Conservation (phyloP, 495 filamentous ascomycete genomes). For the Hyaloscypha finlandica region DNA sequence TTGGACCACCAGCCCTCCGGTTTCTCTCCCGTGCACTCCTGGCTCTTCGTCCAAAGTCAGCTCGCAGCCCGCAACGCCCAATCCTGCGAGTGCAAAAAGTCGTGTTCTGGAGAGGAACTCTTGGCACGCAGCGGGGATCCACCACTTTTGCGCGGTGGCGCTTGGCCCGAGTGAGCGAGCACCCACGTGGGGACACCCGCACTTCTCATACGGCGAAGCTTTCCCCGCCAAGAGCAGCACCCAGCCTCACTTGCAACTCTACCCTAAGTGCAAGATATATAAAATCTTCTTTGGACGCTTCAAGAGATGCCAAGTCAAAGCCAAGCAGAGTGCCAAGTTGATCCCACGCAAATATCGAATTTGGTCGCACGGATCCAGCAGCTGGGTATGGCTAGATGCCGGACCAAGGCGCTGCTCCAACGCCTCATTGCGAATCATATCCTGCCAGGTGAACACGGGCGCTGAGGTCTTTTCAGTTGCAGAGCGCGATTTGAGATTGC, state of each 20-base stretch:
- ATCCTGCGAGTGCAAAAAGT: background rate
- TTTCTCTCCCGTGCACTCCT: too few species aligned
- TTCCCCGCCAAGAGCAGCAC: background rate
- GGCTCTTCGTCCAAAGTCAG: too few species aligned
- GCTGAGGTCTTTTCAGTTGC: background rate
- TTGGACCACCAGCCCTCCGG: too few species aligned
- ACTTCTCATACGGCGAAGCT: background rate
- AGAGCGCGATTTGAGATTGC: background rate
- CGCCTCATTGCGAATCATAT: background rate
- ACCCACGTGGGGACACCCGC: background rate
- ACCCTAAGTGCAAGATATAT: background rate
- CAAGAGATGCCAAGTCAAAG: background rate
- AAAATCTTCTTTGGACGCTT: background rate
- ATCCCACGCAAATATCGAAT: too few species aligned
- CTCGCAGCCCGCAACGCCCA: too few species aligned
- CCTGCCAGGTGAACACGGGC: background rate
- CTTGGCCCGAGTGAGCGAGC: background rate
- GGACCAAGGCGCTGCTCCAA: background rate
- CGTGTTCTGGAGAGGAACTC: background rate
- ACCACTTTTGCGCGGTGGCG: too few species aligned
- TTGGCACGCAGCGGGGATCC: background rate
- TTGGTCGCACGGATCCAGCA: background rate
- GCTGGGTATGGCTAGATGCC: background rate
- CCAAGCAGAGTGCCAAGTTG: background rate
- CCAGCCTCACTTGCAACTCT: background rate